phyloP scores from a whole-genome alignment of 2,329 filamentous ascomycete species.

The Verticillium dahliae region DNA sequence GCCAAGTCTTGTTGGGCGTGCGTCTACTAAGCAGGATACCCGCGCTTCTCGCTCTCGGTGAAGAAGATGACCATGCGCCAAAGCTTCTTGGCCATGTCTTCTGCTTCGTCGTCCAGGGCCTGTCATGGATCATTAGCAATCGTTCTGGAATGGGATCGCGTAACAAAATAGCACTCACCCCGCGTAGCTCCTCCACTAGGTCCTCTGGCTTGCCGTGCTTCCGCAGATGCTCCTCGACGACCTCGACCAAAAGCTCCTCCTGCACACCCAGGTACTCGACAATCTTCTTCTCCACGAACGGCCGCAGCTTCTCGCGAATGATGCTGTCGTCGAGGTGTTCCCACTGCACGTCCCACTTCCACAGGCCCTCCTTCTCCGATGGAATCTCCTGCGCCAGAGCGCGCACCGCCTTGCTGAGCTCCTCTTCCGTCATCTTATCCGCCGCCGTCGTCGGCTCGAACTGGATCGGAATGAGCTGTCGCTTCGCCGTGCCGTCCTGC shows the following conservation, averaged over 20 bases:
- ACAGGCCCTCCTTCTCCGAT: conserved; percentile 75
- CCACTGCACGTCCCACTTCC: conserved; percentile 92
- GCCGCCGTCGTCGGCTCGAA: conserved; percentile 65
- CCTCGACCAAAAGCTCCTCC: conserved; percentile 90
- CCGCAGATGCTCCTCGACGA: conserved; percentile 81
- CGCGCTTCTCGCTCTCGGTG: conserved; percentile 87
- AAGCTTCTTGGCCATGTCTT: conserved; percentile 89
- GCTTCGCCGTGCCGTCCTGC: conserved; percentile 62
- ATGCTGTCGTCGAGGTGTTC: conserved; percentile 77
- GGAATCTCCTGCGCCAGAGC: conserved; percentile 88
- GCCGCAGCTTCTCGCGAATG: conserved; percentile 78
- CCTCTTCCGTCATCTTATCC: conserved; percentile 73
- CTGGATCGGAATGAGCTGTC: conserved; percentile 75
- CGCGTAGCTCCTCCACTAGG: conserved; percentile 77
- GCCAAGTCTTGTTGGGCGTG: not conserved
- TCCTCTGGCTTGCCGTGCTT: conserved; percentile 69
- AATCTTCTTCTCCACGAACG: conserved; percentile 97
- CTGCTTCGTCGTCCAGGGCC: conserved; percentile 91
- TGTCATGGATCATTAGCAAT: conserved; percentile 29
- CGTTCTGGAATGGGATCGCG: not conserved
- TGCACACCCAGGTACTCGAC: conserved; percentile 94
- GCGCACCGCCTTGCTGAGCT: conserved; percentile 73
- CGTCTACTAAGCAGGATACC: conserved; percentile 56
- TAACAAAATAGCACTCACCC: conserved; percentile 46
- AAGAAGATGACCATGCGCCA: conserved; percentile 99